These are phyloP conservation scores for Alternaria sp. DNA, from an alignment of 2,329 filamentous ascomycete genomes.

Conservation along the genomic window DNA sequence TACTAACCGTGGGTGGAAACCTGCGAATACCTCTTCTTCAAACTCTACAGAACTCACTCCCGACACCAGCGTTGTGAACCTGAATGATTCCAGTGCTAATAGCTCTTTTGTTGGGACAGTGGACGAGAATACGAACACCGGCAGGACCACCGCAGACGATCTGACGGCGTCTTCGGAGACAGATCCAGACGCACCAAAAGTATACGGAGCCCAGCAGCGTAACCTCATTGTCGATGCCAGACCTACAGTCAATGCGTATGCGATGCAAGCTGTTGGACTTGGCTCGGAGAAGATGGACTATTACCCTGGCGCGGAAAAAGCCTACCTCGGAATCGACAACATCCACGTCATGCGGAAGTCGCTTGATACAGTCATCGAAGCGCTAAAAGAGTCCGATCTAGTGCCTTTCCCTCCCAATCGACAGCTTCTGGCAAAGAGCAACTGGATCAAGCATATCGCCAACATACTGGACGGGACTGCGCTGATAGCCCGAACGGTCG, in stretches of 20 bases:
- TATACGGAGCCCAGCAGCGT: conserved; percentile 91
- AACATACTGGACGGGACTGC: conserved; percentile 83
- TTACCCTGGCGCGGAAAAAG: conserved; percentile 89
- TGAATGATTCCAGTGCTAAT: conserved; percentile 41
- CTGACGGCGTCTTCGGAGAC: conserved; percentile 47
- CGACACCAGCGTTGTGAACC: conserved; percentile 43
- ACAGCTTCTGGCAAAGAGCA: conserved; percentile 80
- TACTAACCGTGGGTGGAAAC: conserved; percentile 57
- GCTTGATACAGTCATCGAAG: conserved; percentile 83
- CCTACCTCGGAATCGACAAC: conserved; percentile 95
- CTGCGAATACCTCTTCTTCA: conserved; percentile 32
- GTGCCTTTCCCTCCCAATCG: conserved; percentile 81
- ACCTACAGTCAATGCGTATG: conserved; percentile 90
- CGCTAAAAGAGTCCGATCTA: conserved; percentile 90
- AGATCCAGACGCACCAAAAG: conserved; percentile 42
- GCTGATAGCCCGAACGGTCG: conserved; percentile 85
- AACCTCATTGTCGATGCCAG: conserved; percentile 97
- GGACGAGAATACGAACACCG: conserved; percentile 29
- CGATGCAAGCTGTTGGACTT: conserved; percentile 90
- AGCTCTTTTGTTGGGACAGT: conserved; percentile 44
- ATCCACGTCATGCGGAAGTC: conserved; percentile 98
- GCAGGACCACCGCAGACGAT: conserved; percentile 32
- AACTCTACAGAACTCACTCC: conserved; percentile 35
- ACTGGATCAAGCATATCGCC: conserved; percentile 89
- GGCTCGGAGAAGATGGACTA: conserved; percentile 98